Evolutionary conservation across 768 basidiomycete species (phyloP), one percentile per base, ranked within the genome.

Genomic region (Lactifluus subvellereus): DNA sequence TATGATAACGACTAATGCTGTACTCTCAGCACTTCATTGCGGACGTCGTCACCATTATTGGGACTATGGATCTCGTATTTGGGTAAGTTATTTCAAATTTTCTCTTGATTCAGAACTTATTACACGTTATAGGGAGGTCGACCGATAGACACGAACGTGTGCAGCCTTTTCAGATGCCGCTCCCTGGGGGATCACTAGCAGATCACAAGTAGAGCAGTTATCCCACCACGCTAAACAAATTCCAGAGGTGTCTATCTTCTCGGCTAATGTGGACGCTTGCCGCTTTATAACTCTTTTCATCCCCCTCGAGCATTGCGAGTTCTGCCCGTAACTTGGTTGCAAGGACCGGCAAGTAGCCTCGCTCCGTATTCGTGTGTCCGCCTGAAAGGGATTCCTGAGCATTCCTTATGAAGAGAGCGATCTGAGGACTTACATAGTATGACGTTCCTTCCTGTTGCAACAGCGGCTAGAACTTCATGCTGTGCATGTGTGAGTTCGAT

Each of bases 21-120:
- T 62, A 54, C 60, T 69, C 69, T 49, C 73, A 86, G 87, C 91
- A 93, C 76, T 88, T 89, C 84, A 79, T 97, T 63, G 92, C 94
- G 6, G 96, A 98, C 70, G 94, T 89, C 48, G 96, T 99, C 54
- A 87, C 96, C 53, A 89, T 99, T 72, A 97, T 98, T 72, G 97
- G 97, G 69, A 98, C 96, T 51, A 95, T 97, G 95, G 93, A 97
- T 80, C 84, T 96, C 66, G 94, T 97, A 72, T 96, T 97, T 72
- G 94, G 94, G 85, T 91, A 81, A 70, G 91, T 86, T 16, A 20
- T 54, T 48, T 40, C 16, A 27, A 49, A 54, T 18, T 66, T 45
- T 40, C 37, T 48, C 60, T 38, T 54, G 14, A n/a, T 6, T 33
- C 13, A 2, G 2, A n/a, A 27, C 37, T 64, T 52, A 59, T 43